phyloP scores from a whole-genome alignment of 352 stramenopile species.

The Pythium periplocum region DNA sequence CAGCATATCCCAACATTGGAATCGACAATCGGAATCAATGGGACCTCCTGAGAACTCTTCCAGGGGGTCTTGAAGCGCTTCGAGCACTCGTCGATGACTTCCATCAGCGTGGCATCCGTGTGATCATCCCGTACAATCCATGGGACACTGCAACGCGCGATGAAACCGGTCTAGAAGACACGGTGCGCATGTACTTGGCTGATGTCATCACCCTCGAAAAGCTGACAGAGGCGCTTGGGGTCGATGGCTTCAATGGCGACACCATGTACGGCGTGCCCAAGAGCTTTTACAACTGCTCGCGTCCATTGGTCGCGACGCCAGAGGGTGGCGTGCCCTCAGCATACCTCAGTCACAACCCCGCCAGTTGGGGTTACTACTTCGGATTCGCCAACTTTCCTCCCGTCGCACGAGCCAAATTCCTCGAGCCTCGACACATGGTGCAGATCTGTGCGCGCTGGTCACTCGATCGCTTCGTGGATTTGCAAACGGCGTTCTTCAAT shows the following conservation, averaged over 20 bases:
- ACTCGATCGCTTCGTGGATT: slow-evolving; percentile 48
- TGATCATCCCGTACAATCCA: slow-evolving; percentile 82
- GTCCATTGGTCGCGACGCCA: slow-evolving; percentile 43
- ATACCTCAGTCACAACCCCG: slow-evolving; percentile 57
- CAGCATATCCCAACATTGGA: slow-evolving; percentile 77
- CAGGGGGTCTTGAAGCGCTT: slow-evolving; percentile 42
- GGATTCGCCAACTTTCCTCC: slow-evolving; percentile 63
- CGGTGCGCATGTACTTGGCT: slow-evolving; percentile 64
- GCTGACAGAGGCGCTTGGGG: slow-evolving; percentile 31
- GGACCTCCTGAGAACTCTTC: slow-evolving; percentile 57
- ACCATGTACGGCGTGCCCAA: slow-evolving; percentile 84
- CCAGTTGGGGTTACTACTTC: slow-evolving; percentile 81
- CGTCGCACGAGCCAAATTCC: slow-evolving; percentile 68
- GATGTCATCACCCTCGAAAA: slow-evolving; percentile 53
- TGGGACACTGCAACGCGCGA: slow-evolving; percentile 76
- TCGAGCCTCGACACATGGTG: slow-evolving; percentile 79
- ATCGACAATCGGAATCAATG: slow-evolving; percentile 84
- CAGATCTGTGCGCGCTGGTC: slow-evolving; percentile 82
- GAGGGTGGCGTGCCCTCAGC: slow-evolving; percentile 68
- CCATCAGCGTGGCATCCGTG: slow-evolving; percentile 45
- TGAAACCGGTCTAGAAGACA: slow-evolving; percentile 39
- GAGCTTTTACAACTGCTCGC: slow-evolving; percentile 75
- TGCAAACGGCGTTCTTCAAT: slow-evolving; percentile 82
- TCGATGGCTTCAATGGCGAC: slow-evolving; percentile 85
- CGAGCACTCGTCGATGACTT: slow-evolving; percentile 49